These are phyloP conservation scores for Fagopyrum tataricum DNA, from an alignment of 148 eudicot species.

Conservation along the genomic window DNA sequence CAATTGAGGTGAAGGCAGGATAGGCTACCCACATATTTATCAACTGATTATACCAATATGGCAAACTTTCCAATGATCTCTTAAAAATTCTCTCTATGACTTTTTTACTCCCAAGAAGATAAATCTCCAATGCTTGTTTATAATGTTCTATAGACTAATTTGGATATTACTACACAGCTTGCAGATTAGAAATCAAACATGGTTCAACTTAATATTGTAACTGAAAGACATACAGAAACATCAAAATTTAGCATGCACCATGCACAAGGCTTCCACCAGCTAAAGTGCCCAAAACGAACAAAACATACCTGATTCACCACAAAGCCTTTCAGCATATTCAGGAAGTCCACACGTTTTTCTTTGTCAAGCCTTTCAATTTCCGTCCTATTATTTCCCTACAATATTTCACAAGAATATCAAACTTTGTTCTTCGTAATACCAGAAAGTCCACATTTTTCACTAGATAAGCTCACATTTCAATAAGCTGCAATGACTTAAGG, in stretches of 20 bases:
- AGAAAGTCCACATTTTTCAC: neutral
- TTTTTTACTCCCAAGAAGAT: no score
- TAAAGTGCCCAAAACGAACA: neutral
- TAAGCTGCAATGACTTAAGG: neutral
- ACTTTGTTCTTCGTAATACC: neutral
- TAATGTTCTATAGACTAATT: no score
- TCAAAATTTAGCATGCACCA: neutral
- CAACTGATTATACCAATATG: no score
- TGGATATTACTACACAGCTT: no score
- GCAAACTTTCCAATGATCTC: no score
- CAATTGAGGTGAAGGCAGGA: no score
- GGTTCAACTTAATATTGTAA: neutral
- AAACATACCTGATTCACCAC: conserved; percentile 79
- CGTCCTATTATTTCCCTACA: conserved; percentile 87
- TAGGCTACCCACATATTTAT: no score
- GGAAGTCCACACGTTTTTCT: conserved; percentile 72
- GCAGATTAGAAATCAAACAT: no score
- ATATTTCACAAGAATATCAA: neutral
- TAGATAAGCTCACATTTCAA: neutral
- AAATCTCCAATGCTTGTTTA: no score
- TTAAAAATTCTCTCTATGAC: no score
- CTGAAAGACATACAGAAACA: neutral
- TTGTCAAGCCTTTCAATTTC: conserved; percentile 79
- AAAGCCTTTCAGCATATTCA: conserved; percentile 92
- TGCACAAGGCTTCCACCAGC: neutral